Conservation (phyloP, 192 early-diverging fungal genomes). For the Linnemannia elongata region DNA sequence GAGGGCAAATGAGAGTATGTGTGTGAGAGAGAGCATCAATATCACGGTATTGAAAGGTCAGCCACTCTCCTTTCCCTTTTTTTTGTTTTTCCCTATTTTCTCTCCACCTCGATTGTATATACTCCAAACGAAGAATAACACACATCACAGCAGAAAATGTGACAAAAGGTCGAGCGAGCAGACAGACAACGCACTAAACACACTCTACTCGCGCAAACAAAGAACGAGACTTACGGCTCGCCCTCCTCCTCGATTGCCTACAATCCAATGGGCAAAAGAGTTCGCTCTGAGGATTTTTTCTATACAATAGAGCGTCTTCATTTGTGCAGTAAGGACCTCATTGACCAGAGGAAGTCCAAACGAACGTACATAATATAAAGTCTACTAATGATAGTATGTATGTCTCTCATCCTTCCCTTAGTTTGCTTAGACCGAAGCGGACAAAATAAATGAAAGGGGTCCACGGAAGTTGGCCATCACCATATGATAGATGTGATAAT, state of each 20-base stretch:
- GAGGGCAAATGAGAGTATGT: not conserved
- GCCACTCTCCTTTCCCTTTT: not conserved
- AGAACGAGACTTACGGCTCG: not conserved
- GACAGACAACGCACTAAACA: not conserved
- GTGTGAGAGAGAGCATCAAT: not conserved
- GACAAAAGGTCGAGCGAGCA: not conserved
- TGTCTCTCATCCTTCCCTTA: not conserved
- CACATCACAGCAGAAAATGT: not conserved
- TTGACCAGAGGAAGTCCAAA: not conserved
- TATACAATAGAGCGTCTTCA: not conserved
- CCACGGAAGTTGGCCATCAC: not conserved
- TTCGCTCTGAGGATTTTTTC: not conserved
- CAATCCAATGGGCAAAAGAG: not conserved
- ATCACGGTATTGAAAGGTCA: not conserved
- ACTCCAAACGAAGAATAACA: not conserved
- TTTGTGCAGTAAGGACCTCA: not conserved
- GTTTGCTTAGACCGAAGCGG: not conserved
- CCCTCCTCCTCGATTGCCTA: not conserved
- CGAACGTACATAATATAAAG: not conserved
- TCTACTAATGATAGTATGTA: not conserved
- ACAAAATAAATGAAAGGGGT: not conserved
- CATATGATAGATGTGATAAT: not conserved
- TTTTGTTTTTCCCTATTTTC: not conserved
- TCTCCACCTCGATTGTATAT: not conserved
- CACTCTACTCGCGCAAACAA: not conserved